These are phyloP conservation scores for Colletotrichum caudatum DNA, from an alignment of 2,329 filamentous ascomycete genomes.

Conservation along the genomic window DNA sequence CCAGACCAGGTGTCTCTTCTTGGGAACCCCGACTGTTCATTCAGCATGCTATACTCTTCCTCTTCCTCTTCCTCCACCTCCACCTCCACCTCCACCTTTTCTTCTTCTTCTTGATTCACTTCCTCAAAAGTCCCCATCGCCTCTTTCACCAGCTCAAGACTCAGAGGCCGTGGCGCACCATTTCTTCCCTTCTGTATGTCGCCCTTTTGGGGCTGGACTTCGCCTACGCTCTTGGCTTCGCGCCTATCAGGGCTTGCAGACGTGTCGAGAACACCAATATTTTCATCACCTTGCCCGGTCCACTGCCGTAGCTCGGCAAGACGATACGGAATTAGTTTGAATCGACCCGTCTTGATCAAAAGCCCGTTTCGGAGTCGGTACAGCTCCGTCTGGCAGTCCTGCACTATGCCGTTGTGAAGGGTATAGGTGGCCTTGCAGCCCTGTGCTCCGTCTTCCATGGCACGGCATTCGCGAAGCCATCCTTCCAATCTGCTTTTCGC, in stretches of 20 bases:
- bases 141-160: not conserved
- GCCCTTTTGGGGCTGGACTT: not conserved
- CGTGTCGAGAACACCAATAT: not conserved
- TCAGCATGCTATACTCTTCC: not conserved
- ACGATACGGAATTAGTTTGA: slow-evolving; percentile 2
- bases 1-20: not conserved
- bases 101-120: not conserved
- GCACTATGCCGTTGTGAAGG: slow-evolving; percentile 45
- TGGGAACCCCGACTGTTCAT: no score
- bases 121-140: not conserved
- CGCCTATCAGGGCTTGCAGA: not conserved
- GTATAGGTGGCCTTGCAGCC: slow-evolving; percentile 43
- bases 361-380: slow-evolving; percentile 10
- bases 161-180: not conserved
- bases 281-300: not conserved
- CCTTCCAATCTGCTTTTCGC: not conserved
- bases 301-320: slow-evolving; percentile 13
- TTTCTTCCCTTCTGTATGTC: not conserved
- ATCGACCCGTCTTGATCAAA: slow-evolving; percentile 7
- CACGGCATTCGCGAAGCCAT: slow-evolving; percentile 13
- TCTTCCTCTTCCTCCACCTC: no score
- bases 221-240: not conserved
- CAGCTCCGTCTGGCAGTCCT: slow-evolving; percentile 47
- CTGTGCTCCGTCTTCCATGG: not conserved
- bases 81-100: no score